Evolutionary conservation across 1,284 basidiomycete genomes (phyloP).

Genomic region (Apiotrichum domesticum): DNA sequence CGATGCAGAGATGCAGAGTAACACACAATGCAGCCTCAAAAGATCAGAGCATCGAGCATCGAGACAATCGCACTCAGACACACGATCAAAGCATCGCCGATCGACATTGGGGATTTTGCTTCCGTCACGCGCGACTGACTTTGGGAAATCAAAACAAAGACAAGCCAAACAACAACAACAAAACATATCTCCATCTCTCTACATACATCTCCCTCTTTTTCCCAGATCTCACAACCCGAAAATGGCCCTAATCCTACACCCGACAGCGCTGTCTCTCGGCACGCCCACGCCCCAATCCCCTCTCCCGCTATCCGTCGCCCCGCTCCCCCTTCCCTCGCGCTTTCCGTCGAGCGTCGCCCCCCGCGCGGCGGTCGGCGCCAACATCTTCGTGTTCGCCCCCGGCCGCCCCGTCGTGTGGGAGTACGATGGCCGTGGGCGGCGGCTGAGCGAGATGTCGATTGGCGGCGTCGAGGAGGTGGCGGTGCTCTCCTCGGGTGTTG

Average conservation of each 20-base stretch:
- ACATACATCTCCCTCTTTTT: neutral
- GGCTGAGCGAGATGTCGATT: conserved; percentile 15
- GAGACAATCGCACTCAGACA: no score
- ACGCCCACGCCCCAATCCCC: no score
- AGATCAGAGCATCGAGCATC: no score
- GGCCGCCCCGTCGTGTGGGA: conserved; percentile 15
- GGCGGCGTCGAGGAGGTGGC: neutral
- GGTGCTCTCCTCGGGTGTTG: conserved; percentile 1
- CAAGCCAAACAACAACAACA: neutral
- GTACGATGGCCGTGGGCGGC: conserved; percentile 19
- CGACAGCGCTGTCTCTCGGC: no score
- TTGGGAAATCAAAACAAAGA: neutral
- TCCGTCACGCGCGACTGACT: neutral
- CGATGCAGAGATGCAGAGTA: no score
- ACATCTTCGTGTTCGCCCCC: conserved; percentile 13
- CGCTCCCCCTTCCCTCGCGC: conserved; percentile 16
- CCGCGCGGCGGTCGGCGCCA: conserved; percentile 4
- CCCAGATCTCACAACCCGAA: neutral
- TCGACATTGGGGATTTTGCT: neutral
- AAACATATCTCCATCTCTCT: neutral
- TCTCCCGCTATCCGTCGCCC: neutral
- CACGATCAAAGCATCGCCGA: no score
- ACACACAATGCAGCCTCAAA: no score
- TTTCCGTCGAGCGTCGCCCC: conserved; percentile 8
- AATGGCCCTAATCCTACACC: no score